Conservation (phyloP, 2,329 filamentous ascomycete genomes). For the Curvularia hawaiiensis region DNA sequence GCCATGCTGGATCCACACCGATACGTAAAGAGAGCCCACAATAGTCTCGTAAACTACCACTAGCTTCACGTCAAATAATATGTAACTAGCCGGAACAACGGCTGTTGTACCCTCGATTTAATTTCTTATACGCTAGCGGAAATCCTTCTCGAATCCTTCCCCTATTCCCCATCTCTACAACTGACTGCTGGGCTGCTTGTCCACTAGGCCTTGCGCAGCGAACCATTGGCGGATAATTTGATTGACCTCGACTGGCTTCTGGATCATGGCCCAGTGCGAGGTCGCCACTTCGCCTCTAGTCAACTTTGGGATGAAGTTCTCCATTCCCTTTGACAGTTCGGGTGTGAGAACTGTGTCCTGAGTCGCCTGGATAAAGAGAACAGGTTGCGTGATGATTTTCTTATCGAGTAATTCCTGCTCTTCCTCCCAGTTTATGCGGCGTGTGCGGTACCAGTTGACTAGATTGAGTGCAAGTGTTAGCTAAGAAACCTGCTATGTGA, state of each 20-base stretch:
- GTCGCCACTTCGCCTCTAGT: constrained; percentile 70
- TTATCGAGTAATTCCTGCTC: constrained; percentile 57
- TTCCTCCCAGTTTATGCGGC: constrained; percentile 75
- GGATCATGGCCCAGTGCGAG: constrained; percentile 82
- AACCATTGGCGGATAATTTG: constrained; percentile 70
- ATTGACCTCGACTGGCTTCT: constrained; percentile 75
- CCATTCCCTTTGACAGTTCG: constrained; percentile 74
- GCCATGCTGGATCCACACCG: background rate
- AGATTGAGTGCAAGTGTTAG: constrained; percentile 18
- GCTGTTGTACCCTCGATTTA: background rate
- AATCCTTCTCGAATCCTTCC: background rate
- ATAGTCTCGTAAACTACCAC: background rate
- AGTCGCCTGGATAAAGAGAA: constrained; percentile 75
- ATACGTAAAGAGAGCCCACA: background rate
- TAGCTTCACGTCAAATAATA: background rate
- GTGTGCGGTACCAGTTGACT: constrained; percentile 87
- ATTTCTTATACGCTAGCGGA: background rate
- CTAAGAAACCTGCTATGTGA: background rate
- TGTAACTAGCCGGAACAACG: background rate
- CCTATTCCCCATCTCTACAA: constrained; percentile 43
- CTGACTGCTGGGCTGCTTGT: constrained; percentile 44
- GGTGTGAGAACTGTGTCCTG: constrained; percentile 75
- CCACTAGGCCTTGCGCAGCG: constrained; percentile 56
- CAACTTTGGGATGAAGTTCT: constrained; percentile 66
- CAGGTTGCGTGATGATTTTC: constrained; percentile 52